Percentiles rank a stretch among this genome's conserved stretches.
phyloP scores from a whole-genome alignment of 2,329 filamentous ascomycete species.

The Didymella arachidicola region DNA sequence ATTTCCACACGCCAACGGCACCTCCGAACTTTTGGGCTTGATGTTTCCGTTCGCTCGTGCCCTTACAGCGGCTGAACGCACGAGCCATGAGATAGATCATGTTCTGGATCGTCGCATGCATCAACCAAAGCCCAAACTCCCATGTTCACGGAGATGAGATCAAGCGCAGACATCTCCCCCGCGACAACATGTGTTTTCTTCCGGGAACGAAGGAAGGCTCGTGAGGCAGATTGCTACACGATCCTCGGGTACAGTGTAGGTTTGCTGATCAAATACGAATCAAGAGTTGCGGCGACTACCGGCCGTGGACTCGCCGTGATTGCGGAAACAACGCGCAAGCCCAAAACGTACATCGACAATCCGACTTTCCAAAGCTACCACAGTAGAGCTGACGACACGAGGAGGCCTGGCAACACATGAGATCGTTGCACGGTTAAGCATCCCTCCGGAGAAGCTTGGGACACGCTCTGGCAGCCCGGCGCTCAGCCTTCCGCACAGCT shows the following conservation, averaged over 20 bases:
- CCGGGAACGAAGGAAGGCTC: not conserved
- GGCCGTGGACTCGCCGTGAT: slow-evolving; percentile 18
- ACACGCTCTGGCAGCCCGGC: not conserved
- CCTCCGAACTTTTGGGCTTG: slow-evolving; percentile 3
- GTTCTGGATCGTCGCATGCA: slow-evolving; percentile 15
- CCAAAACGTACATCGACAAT: not conserved
- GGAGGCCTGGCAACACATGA: not conserved
- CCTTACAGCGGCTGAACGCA: slow-evolving; percentile 20
- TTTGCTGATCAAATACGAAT: slow-evolving; percentile 10
- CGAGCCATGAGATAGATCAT: slow-evolving; percentile 13
- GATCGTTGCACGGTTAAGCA: slow-evolving; percentile 4
- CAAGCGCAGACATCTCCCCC: not conserved
- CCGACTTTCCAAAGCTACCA: not conserved
- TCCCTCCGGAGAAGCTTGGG: slow-evolving; percentile 1
- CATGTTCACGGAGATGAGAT: slow-evolving; percentile 4
- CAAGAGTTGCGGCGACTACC: slow-evolving; percentile 12
- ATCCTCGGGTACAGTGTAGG: not conserved
- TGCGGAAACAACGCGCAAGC: slow-evolving; percentile 4
- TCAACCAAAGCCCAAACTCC: not conserved
- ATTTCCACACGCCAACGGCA: slow-evolving; percentile 4
- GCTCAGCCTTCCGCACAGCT: not conserved
- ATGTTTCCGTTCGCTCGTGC: slow-evolving; percentile 12
- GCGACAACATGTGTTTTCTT: not conserved
- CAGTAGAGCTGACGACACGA: not conserved
- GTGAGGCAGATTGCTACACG: not conserved